These are phyloP conservation scores for Lentinus brumalis DNA, from an alignment of 768 basidiomycete genomes.

Conservation along the genomic window DNA sequence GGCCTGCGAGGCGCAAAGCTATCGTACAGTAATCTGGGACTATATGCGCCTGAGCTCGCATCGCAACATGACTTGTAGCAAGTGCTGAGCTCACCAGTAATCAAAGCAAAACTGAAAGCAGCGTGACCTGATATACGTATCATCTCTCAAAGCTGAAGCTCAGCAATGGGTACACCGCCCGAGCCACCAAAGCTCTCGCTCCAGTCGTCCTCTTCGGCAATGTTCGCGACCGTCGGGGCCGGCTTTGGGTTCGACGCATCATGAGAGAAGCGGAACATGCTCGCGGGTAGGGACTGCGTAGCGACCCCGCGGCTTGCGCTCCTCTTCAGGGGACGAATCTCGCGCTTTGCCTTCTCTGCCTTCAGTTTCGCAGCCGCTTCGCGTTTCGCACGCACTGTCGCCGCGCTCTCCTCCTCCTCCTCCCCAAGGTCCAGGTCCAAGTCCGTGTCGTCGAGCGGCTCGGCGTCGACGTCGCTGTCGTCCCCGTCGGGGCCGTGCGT, in stretches of 20 bases:
- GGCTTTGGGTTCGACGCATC: background rate
- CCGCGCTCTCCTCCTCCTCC: background rate
- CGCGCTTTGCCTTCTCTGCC: constrained; percentile 20
- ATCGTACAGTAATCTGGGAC: background rate
- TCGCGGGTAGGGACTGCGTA: constrained; percentile 19
- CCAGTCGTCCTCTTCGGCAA: constrained; percentile 23
- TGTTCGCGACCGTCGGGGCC: background rate
- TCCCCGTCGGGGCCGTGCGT: constrained; percentile 10
- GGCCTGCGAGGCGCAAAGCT: background rate
- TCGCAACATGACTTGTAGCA: background rate
- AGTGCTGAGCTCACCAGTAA: background rate
- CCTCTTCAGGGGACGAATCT: constrained; percentile 21
- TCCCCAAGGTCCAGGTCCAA: constrained; percentile 13
- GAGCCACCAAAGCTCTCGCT: constrained; percentile 15
- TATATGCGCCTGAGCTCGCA: background rate
- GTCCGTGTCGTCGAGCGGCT: constrained; percentile 4
- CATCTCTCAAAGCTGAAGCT: constrained; percentile 6
- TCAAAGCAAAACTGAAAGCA: background rate
- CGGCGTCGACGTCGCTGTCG: constrained; percentile 14
- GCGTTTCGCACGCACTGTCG: constrained; percentile 5
- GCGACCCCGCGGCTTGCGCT: constrained; percentile 14
- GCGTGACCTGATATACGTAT: background rate
- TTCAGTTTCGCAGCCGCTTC: constrained; percentile 5
- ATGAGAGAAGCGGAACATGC: constrained; percentile 20
- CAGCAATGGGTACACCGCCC: background rate